Base-by-base conservation (phyloP, 148 eudicot genomes). In the Arctostaphylos glauca region DNA sequence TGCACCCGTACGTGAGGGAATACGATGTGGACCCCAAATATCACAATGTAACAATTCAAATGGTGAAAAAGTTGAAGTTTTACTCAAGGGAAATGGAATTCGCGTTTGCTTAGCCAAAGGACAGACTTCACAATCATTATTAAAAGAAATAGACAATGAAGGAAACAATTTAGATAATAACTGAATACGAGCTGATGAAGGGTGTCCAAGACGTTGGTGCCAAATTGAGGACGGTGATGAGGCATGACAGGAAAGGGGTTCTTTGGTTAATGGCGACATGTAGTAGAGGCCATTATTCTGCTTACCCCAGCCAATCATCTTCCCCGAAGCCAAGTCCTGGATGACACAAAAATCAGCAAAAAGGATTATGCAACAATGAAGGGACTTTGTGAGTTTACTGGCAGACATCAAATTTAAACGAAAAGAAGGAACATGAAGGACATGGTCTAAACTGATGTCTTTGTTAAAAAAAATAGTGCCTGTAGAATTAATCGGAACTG, bases 281-380 rank as follows among this genome's bases (percentile, higher is more conserved):
- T 52, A 52, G 55, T 52, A 10, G 55, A 52, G 55, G 55, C 55
- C 55, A 0, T 52, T 52, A 52, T 52, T 8, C 55, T 52, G 19
- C 59, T 55, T 55, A 3, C 59, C 59, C 59, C n/a, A 1, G 6
- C n/a, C 59, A 55, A 16, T 55, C 59, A 16, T 55, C 59, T 15
- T 55, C 59, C 59, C n/a, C 59, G n/a, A 55, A 55, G 59, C n/a
- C 59, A 55, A 14, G 59, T 55, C 18, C 59, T 55, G n/a, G 19
- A 55, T 55, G 59, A 55, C 19, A 55, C 59, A 55, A 15, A 55
- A 55, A 55, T 55, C 55, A 52, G 55, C 55, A 25, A n/a, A 76
- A 53, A 76, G 15, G 31, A 52, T 76, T 5, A 16, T 59, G 38
- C 80, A 77, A 54, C 79, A 76, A 9, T 77, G 56, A 15, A 54